Evolutionary conservation across 2,329 filamentous ascomycete species (phyloP).

Genomic region (Cordyceps pruinosa): DNA sequence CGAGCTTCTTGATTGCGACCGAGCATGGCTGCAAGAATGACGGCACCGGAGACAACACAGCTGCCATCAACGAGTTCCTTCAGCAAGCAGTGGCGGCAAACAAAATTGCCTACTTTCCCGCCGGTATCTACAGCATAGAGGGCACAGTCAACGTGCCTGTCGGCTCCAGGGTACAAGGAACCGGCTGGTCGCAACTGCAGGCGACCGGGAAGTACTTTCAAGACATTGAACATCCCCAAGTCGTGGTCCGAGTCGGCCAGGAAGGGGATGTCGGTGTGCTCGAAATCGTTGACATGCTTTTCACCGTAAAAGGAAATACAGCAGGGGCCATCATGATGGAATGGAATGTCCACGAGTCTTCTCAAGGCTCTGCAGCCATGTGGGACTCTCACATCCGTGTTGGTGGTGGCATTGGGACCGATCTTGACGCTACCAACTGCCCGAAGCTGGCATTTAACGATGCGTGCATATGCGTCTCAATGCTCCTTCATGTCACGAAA

Average conservation of each 20-base stretch:
- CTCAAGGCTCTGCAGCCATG: constrained; percentile 34
- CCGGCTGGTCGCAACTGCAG: constrained; percentile 54
- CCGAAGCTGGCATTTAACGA: constrained; percentile 26
- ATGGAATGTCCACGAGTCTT: constrained; percentile 58
- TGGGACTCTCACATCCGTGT: constrained; percentile 39
- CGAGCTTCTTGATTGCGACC: constrained; percentile 31
- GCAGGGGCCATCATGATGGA: constrained; percentile 65
- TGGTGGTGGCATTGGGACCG: constrained; percentile 23
- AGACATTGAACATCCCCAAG: constrained; percentile 53
- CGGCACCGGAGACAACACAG: constrained; percentile 26
- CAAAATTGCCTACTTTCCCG: constrained; percentile 20
- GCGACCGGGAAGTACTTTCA: constrained; percentile 60
- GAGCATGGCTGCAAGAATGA: constrained; percentile 30
- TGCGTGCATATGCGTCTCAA: constrained; percentile 53
- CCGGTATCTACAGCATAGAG: constrained; percentile 21
- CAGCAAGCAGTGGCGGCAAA: background rate
- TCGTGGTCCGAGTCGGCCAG: constrained; percentile 59
- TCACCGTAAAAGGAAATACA: constrained; percentile 58
- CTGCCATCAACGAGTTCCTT: constrained; percentile 20
- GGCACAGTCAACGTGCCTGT: constrained; percentile 41
- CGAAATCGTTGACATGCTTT: constrained; percentile 63
- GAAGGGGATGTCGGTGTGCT: constrained; percentile 54
- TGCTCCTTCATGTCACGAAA: constrained; percentile 40
- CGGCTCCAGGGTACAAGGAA: constrained; percentile 40
- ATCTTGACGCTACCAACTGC: constrained; percentile 17